Base-by-base conservation (phyloP, 2,329 filamentous ascomycete species). In the Trichoderma koningii region DNA sequence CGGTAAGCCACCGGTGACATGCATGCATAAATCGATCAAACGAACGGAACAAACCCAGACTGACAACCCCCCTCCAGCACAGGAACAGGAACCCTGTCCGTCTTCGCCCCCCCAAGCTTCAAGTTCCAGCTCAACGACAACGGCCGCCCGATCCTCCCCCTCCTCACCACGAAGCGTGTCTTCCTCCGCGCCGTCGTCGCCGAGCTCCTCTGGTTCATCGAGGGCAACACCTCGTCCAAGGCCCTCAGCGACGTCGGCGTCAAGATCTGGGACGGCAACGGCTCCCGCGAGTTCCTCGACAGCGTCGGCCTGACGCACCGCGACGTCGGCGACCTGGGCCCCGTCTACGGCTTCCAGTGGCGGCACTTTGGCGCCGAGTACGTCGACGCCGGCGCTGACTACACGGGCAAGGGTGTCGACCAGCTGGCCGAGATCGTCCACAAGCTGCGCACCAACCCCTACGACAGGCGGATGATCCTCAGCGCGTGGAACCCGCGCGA, bases 281-380 rank as follows among this genome's bases (percentile, higher is more conserved):
- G 94, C 50, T 93, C 89, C 53, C 91, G 95, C 71, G 90, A 88
- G 73, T 98, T 90, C 76, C 90, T 99, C 44, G 94, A 99, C 80
- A 88, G 83, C 68, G 85, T 95, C 1, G 94, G 94, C 0, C 85
- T 98, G 7, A 82, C 83, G 0, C 88, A 97, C 74, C 91, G 94
- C 66, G 91, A 87, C 60, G 90, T 60, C 21, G 95, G 95, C 69
- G 95, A 99, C 73, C 83, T 99, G 0, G 95, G 95, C 0, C 95
- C 95, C 34, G 93, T 98, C 0, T 99, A 99, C 75, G 95, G 95
- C 1, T 99, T 99, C 80, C 95, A 99, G 79, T 99, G 95, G 95
- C 90, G 95, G 3, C 94, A 98, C 78, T 99, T 99, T 73, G 95
- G 95, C 57, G 95, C 95, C 5, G 87, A 92, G 67, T 99, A 99